A percentile compares a stretch with the other conserved stretches of the same genome.
phyloP scores from a whole-genome alignment of 2,329 filamentous ascomycete genomes.

The Huntiella savannae region DNA sequence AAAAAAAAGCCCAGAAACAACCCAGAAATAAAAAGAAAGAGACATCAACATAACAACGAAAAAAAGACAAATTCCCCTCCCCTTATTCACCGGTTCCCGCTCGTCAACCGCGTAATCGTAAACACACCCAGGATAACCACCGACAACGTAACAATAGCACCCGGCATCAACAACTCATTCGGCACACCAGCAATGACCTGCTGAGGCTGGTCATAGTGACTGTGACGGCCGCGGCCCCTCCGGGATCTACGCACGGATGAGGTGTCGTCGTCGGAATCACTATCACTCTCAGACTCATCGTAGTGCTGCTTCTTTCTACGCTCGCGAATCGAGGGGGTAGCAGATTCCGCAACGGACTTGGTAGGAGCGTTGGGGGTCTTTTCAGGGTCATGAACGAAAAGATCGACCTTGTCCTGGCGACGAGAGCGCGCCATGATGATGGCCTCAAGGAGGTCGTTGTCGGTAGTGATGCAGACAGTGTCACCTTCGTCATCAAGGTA shows the following conservation, averaged over 20 bases:
- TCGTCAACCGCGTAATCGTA: conserved; percentile 53
- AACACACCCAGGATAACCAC: conserved; percentile 91
- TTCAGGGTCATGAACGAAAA: conserved; percentile 87
- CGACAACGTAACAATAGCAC: conserved; percentile 85
- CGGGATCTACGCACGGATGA: conserved; percentile 27
- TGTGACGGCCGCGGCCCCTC: conserved; percentile 18
- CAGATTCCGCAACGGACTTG: conserved; percentile 25
- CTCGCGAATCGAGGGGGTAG: conserved; percentile 27
- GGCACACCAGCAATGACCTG: conserved; percentile 81
- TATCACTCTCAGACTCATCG: conserved; percentile 38
- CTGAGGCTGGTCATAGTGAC: conserved; percentile 21
- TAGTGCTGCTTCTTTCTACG: conserved; percentile 24
- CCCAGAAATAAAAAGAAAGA: neutral
- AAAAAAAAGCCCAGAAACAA: conserved; percentile 2
- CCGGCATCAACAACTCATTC: conserved; percentile 82
- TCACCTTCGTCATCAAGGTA: conserved; percentile 96
- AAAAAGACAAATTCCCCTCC: conserved; percentile 2
- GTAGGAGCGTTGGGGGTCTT: conserved; percentile 52
- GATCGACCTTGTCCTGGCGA: conserved; percentile 78
- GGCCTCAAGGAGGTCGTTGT: conserved; percentile 80
- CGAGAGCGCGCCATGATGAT: conserved; percentile 63
- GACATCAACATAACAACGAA: conserved; percentile 1
- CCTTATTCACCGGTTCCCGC: conserved; percentile 22
- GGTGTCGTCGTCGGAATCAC: conserved; percentile 34
- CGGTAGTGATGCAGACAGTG: conserved; percentile 88